Conservation (phyloP, 2,329 filamentous ascomycete genomes). For the Alternaria sp. region DNA sequence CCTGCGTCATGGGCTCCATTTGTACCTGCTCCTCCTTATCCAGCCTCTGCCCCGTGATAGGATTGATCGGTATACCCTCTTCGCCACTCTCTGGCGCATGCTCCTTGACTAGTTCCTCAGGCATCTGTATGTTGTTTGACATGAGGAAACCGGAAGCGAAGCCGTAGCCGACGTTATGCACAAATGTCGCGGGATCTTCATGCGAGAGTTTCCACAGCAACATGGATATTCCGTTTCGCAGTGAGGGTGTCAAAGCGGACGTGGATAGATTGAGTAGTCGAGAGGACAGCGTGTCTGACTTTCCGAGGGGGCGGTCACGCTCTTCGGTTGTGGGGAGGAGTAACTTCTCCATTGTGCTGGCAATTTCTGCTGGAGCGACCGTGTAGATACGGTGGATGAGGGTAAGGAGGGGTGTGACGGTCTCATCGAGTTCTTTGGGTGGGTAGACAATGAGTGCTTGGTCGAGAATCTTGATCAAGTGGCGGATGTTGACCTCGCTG, state of each 20-base stretch:
- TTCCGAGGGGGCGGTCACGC: slow-evolving; percentile 78
- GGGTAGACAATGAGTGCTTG: slow-evolving; percentile 69
- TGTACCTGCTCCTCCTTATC: slow-evolving; percentile 70
- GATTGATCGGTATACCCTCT: slow-evolving; percentile 68
- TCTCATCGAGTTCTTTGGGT: slow-evolving; percentile 75
- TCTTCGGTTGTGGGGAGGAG: slow-evolving; percentile 83
- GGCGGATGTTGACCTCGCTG: slow-evolving; percentile 67
- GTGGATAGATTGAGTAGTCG: slow-evolving; percentile 80
- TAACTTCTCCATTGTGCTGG: slow-evolving; percentile 68
- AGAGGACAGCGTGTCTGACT: slow-evolving; percentile 76
- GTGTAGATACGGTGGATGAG: slow-evolving; percentile 77
- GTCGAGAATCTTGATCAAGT: slow-evolving; percentile 75
- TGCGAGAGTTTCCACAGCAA: slow-evolving; percentile 89
- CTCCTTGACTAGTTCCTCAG: slow-evolving; percentile 69
- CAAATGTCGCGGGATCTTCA: slow-evolving; percentile 79
- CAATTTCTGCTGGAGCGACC: slow-evolving; percentile 69
- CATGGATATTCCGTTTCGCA: slow-evolving; percentile 78
- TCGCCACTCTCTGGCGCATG: slow-evolving; percentile 50
- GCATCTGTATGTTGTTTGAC: slow-evolving; percentile 81
- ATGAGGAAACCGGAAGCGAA: slow-evolving; percentile 91
- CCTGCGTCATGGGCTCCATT: slow-evolving; percentile 80
- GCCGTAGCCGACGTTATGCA: slow-evolving; percentile 93
- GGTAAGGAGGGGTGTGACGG: slow-evolving; percentile 76
- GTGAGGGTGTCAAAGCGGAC: slow-evolving; percentile 73
- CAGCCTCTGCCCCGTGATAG: slow-evolving; percentile 84